Evolutionary conservation across 106 monocot species (phyloP), one percentile per base, ranked within the genome.

Genomic region (Acorus gramineus): DNA sequence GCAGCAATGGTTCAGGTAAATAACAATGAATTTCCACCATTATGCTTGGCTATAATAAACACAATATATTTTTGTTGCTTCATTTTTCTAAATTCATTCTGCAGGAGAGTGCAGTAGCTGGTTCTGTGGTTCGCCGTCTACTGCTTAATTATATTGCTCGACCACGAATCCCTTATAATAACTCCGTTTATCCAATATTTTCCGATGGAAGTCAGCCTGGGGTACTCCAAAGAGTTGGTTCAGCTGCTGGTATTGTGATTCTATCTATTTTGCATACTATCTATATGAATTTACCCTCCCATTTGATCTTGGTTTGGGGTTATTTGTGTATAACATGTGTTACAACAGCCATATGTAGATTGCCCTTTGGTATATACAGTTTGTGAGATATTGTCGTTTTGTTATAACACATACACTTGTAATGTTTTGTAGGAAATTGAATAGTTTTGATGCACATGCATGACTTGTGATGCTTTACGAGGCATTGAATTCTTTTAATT

Each of bases 181-280:
- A 57, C 67, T 73, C 81, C 61, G 53, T 60, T 59, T 74, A 76
- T 79, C 72, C 91, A 47, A 53, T 83, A 13, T 81, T 79, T 55
- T 75, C 86, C 69, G 85, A 85, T 47, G 76, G 67, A 53, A 76
- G 55, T 60, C 71, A 83, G 51, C 78, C 80, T 77, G 90, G 90
- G 67, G 96, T 91, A 65, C 66, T 96, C 47, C 96, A 91, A 72
- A 87, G 87, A 83, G 76, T 96, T 77, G 78, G 96, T 74, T 96
- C 91, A 73, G 96, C 75, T 42, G 91, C 91, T 74, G 96, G 96
- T 96, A 95, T 69, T 51, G 42, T 71, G 4, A 9, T 64, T 44
- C 4, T 7, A 12, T 43, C 7, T 47, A 53, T 11, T 4, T 42
- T 64, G 6, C 42, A 47, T 55, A 5, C 14, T 4, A 4, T 0